These are phyloP conservation scores for Ophiostoma angusticollis DNA, from an alignment of 2,329 filamentous ascomycete species.

Conservation along the genomic window DNA sequence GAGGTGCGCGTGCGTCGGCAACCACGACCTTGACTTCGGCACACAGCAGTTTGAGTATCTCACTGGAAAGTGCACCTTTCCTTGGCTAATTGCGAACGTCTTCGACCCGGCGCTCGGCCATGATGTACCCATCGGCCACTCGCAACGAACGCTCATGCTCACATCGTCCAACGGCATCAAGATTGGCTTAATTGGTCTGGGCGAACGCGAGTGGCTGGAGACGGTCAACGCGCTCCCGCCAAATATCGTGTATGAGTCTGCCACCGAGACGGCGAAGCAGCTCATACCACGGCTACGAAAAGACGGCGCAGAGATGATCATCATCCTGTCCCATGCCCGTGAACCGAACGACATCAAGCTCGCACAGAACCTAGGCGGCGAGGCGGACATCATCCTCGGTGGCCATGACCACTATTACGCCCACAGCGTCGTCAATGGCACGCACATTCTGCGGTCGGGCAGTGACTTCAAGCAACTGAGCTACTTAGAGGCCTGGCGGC, in stretches of 20 bases:
- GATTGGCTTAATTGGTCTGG: constrained; percentile 72
- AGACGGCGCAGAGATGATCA: constrained; percentile 68
- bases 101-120: constrained; percentile 71
- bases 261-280: constrained; percentile 60
- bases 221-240: constrained; percentile 81
- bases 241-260: constrained; percentile 68
- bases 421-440: constrained; percentile 64
- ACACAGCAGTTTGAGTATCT: constrained; percentile 67
- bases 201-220: constrained; percentile 77
- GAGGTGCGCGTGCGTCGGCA: constrained; percentile 74
- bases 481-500: constrained; percentile 66
- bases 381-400: constrained; percentile 75
- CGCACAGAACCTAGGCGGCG: constrained; percentile 56
- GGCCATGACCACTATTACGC: constrained; percentile 86
- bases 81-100: constrained; percentile 83
- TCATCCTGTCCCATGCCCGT: constrained; percentile 73
- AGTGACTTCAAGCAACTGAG: constrained; percentile 88
- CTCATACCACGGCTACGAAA: constrained; percentile 60
- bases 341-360: constrained; percentile 86
- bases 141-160: constrained; percentile 61
- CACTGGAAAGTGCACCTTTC: constrained; percentile 63
- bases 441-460: constrained; percentile 74
- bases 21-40: constrained; percentile 89
- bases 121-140: constrained; percentile 61
- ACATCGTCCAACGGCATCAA: constrained; percentile 75